Conservation (phyloP, 768 basidiomycete genomes). For the Phylloporus scabripes region DNA sequence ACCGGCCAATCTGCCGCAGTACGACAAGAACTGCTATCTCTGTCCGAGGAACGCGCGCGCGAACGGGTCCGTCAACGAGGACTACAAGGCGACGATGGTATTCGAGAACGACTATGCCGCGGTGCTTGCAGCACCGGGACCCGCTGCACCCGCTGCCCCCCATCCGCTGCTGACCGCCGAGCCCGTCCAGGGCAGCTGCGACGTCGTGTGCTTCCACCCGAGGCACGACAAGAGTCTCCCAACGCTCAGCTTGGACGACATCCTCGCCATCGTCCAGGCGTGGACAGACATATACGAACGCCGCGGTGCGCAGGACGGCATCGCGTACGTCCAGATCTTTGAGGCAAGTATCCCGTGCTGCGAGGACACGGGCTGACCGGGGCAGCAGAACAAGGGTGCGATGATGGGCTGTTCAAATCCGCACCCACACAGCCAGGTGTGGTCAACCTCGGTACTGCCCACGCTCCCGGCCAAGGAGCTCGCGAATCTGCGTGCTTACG, state of each 20-base stretch:
- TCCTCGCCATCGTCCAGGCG: constrained; percentile 59
- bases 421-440: constrained; percentile 89
- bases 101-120: constrained; percentile 87
- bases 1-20: constrained; percentile 44
- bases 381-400: constrained; percentile 72
- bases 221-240: constrained; percentile 83
- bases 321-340: constrained; percentile 83
- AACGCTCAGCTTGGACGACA: constrained; percentile 50
- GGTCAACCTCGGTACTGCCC: constrained; percentile 73
- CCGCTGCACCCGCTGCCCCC: constrained; percentile 42
- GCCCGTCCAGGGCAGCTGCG: constrained; percentile 78
- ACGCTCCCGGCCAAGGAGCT: constrained; percentile 67
- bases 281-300: constrained; percentile 65
- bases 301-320: constrained; percentile 59
- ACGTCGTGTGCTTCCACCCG: constrained; percentile 84
- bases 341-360: constrained; percentile 46
- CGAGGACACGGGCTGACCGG: constrained; percentile 1
- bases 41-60: constrained; percentile 81
- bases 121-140: constrained; percentile 58
- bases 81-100: constrained; percentile 59
- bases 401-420: constrained; percentile 97
- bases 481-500: constrained; percentile 47
- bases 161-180: constrained; percentile 61
- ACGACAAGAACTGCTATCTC: constrained; percentile 77
- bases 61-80: constrained; percentile 62